Conservation (phyloP, 768 basidiomycete genomes). For the Kwoniella dendrophila region DNA sequence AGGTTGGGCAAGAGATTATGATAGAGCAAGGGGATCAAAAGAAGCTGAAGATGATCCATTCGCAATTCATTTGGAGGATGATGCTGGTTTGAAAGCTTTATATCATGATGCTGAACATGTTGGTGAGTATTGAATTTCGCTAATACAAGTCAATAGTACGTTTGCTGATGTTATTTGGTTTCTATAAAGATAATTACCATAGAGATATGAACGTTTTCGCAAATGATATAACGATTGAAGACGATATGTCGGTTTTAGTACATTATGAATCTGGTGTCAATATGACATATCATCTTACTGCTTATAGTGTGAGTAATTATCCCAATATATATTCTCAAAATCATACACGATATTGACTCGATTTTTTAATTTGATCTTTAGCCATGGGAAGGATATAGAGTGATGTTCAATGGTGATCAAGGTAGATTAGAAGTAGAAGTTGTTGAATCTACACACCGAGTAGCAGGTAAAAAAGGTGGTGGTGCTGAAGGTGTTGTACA, state of each 20-base stretch:
- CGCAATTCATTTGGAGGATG: slow-evolving; percentile 60
- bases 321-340: too few species aligned
- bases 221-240: slow-evolving; percentile 60
- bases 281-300: slow-evolving; percentile 63
- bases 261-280: slow-evolving; percentile 60
- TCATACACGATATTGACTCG: too few species aligned
- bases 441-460: slow-evolving; percentile 57
- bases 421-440: slow-evolving; percentile 63
- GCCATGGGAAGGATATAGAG: slow-evolving; percentile 59
- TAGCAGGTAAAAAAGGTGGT: slow-evolving; percentile 31
- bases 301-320: slow-evolving; percentile 47
- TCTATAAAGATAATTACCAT: slow-evolving; percentile 60
- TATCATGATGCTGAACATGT: slow-evolving; percentile 61
- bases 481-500: slow-evolving; percentile 48
- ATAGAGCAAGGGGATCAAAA: slow-evolving; percentile 58
- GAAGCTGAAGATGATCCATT: slow-evolving; percentile 61
- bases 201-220: slow-evolving; percentile 61
- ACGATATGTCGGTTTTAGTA: slow-evolving; percentile 62
- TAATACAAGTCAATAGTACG: neutral
- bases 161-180: neutral
- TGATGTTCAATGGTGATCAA: slow-evolving; percentile 63
- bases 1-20: slow-evolving; percentile 61
- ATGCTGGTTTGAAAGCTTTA: slow-evolving; percentile 59
- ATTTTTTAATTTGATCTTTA: too few species aligned
- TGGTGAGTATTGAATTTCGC: slow-evolving; percentile 30